Base-by-base conservation (phyloP, 148 eudicot species). In the Vaccinium darrowii region DNA sequence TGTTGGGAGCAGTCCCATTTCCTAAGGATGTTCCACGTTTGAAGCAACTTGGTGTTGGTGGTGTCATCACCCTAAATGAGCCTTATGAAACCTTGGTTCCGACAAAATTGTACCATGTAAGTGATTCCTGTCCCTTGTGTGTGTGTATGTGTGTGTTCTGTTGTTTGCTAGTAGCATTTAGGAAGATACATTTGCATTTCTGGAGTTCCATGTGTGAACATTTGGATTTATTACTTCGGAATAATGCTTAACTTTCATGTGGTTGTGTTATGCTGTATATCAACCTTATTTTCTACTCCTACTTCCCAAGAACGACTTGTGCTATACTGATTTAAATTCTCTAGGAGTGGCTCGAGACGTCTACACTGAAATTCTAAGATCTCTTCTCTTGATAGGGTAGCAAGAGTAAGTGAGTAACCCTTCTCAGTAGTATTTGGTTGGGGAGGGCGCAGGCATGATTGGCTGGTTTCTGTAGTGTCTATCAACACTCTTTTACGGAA, bases 81-180 rank as follows among this genome's bases (percentile, higher is more conserved):
- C 94, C 94, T 1, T 94, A 90, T 86, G 98, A 94, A 87, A 94
- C 98, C 25, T 85, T 94, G 90, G 98, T 94, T 77, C 88, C 93
- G 1, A 77, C 95, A 51, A 88, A 93, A 0, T 79, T 94, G 84
- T 94, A 94, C 84, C 60, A 89, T 86, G 98, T 94, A 23, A 89
- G 92, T 88, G 78, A n/a, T 75, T 84, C 76, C 67, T 57, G 12
- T 6, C 54, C 21, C 21, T 81, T 3, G 53, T 60, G 73, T 30
- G 58, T 36, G 9, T 16, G 13, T 33, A 1, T 80, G 30, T 43
- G 43, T 80, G 13, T 27, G 27, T 36, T 36, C 67, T 9, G 50
- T 14, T 47, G 49, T 56, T 72, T 21, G 18, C 47, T 72, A 53
- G 49, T 82, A 82, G 3, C 65, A 79, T 79, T 30, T 79, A 33